Base-by-base conservation (phyloP, 805 yeast genomes). In the Ogataea naganishii region DNA sequence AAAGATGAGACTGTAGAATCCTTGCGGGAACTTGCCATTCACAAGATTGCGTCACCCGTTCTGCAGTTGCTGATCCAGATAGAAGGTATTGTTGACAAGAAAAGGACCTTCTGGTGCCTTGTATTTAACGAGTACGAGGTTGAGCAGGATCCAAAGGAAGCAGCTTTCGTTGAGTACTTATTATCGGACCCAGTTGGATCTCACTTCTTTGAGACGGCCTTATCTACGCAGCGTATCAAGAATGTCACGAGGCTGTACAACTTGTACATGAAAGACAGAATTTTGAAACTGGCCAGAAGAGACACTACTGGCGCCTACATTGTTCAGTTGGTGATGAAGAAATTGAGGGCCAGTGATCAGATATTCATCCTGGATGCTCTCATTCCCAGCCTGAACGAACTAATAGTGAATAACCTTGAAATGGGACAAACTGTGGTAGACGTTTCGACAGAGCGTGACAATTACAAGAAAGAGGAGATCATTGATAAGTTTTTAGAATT, bases 171-270 rank as follows among this genome's bases (percentile, higher is more conserved):
- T 18, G 95, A 86, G 49, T 81, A 80, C 45, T 62, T 88, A 32
- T 58, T 89, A 21, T 73, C 92, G 7, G 95, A 86, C 47, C 64
- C 94, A 1, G 84, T 88, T n/a, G 98, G 97, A 0, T 80, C 94
- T 1, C 96, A 86, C 56, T 89, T 92, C 60, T 62, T 89, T 17
- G 85, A 92, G 53, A 68, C 77, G 13, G 69, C 76, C 8, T 62
- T 88, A 30, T 72, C 68, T 27, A 70, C 69, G 35, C 76, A 79
- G 37, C 75, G 92, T 40, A 57, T 70, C 38, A 79, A 74, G 39
- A 76, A 73, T 47, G 70, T 81, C 14, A 81, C 78, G 43, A 68
- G 95, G 43, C 53, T 89, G 27, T 84, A 74, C 59, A 58, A 57
- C 23, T 51, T 70, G 5, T 83, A 86, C 58, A 82, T 88, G 77